Conservation (phyloP, 352 stramenopile genomes). For the Globisporangium mamillatum region DNA sequence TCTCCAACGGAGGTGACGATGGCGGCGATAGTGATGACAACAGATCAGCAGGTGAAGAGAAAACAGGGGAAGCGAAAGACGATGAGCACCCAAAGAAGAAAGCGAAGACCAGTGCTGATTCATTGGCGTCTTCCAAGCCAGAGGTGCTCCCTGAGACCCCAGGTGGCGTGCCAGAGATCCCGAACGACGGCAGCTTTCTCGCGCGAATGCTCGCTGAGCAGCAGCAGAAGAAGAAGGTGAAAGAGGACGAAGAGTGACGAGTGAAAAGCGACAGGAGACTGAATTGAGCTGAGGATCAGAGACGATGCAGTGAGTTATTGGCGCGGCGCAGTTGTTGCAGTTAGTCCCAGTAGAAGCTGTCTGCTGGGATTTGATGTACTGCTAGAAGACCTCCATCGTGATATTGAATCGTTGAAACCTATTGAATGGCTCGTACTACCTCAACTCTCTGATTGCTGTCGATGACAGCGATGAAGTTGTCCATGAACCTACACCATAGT, state of each 20-base stretch:
- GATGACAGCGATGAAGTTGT: background rate
- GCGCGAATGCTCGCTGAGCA: slow-evolving; percentile 68
- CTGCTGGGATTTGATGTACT: background rate
- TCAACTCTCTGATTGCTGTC: background rate
- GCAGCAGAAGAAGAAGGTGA: slow-evolving; percentile 28
- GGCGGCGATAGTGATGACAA: slow-evolving; percentile 19
- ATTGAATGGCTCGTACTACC: background rate
- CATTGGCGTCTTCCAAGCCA: background rate
- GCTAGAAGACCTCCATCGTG: background rate
- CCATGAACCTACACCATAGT: background rate
- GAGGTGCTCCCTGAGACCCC: slow-evolving; percentile 53
- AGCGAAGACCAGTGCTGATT: slow-evolving; percentile 15
- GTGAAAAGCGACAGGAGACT: background rate
- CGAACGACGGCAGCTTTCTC: slow-evolving; percentile 81
- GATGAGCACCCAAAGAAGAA: slow-evolving; percentile 16
- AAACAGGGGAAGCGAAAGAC: background rate
- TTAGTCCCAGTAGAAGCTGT: background rate
- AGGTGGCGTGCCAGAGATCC: slow-evolving; percentile 68
- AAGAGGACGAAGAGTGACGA: background rate
- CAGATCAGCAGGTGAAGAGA: background rate
- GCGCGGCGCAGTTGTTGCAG: background rate
- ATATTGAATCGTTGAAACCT: background rate
- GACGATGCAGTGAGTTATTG: background rate
- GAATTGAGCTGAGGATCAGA: background rate
- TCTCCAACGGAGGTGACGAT: slow-evolving; percentile 24